Base-by-base conservation (phyloP, 192 early-diverging fungal genomes). In the Umbelopsis sp. region DNA sequence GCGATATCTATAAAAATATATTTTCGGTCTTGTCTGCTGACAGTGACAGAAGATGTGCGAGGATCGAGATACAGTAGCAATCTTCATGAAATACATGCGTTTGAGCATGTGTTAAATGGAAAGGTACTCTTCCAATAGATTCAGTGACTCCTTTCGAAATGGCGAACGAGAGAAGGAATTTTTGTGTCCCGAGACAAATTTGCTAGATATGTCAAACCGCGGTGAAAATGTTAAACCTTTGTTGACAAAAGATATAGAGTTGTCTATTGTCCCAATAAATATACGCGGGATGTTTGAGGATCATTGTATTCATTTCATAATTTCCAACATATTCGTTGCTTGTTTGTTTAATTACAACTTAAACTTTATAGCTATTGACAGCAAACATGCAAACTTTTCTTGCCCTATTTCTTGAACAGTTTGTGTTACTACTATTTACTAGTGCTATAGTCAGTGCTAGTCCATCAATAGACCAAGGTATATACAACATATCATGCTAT, bases 261-360 rank as follows among this genome's bases (percentile, higher is more conserved):
- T 49, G 47, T 49, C 20, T 49, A 12, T 21, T 49, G 0, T 16
- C n/a, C 17, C 1, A 49, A 49, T 16, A 62, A 32, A 62, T 62
- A 14, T 62, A 62, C 56, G 56, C 56, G 56, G 52, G 56, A 34
- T 62, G 56, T 62, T 62, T 62, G 56, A 62, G 56, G 34, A 34
- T 17, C 17, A n/a, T 34, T 62, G 31, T 34, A 34, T 62, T 62
- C 29, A 62, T 7, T 32, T 62, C 31, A n/a, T 32, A 11, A 34
- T 31, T 29, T 20, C 17, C 6, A 62, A 17, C 17, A 62, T 62
- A 0, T 4, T 62, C 56, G 38, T 41, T 34, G 1, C 29, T 62
- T 62, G 56, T 62, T 62, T 62, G 56, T 62, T 62, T 62, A 20
- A 20, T 32, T 62, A 29, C 56, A 62, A 62, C 17, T 62, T 12